Percentiles rank a stretch among this genome's conserved stretches.
phyloP scores from a whole-genome alignment of 352 stramenopile species.

The Globisporangium orthogonon region DNA sequence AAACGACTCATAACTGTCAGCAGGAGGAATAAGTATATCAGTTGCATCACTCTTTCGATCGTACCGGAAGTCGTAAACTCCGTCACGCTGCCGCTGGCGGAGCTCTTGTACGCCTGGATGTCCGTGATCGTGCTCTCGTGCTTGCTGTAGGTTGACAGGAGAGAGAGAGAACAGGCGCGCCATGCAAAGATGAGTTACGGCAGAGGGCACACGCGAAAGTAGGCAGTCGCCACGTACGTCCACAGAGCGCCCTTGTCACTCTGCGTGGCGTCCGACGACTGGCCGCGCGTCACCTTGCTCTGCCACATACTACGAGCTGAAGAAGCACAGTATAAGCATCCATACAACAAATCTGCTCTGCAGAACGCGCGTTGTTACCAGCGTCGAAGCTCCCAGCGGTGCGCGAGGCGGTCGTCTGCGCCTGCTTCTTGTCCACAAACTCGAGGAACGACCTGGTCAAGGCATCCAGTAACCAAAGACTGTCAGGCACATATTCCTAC shows the following conservation, averaged over 20 bases:
- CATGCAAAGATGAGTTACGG: neutral
- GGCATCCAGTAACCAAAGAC: neutral
- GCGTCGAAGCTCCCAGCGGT: conserved; percentile 64
- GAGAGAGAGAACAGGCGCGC: neutral
- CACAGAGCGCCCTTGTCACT: conserved; percentile 77
- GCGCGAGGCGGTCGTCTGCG: conserved; percentile 42
- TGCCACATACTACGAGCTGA: conserved; percentile 75
- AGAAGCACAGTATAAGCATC: neutral
- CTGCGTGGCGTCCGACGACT: conserved; percentile 76
- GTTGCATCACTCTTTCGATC: neutral
- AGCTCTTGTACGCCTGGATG: conserved; percentile 60
- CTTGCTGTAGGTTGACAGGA: conserved; percentile 34
- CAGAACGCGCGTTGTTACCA: conserved; percentile 19
- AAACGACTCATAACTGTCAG: neutral
- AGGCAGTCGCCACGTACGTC: conserved; percentile 37
- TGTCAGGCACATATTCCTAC: neutral
- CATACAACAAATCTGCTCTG: neutral
- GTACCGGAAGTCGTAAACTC: conserved; percentile 83
- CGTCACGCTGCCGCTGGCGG: conserved; percentile 44
- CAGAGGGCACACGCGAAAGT: neutral
- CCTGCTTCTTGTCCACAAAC: conserved; percentile 73
- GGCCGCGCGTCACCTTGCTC: conserved; percentile 78
- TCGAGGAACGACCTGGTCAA: conserved; percentile 54
- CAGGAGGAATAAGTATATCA: neutral
- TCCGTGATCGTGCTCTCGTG: conserved; percentile 83